Conservation (phyloP, 345 rosid genomes). For the Rhodamnia argentea region DNA sequence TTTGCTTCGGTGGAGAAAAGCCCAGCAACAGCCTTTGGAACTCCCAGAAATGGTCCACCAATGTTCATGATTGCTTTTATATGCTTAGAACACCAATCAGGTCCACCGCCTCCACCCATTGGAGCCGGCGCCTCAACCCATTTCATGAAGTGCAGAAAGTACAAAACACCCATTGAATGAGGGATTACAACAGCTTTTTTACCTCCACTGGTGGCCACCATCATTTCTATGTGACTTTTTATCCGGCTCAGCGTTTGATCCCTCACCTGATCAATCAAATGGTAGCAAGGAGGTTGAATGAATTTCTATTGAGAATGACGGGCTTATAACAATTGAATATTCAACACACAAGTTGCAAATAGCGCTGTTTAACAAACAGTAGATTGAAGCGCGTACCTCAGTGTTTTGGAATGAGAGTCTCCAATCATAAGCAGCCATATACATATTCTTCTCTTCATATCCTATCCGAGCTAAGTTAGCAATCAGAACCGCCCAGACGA, state of each 20-base stretch:
- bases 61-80: conserved; percentile 90
- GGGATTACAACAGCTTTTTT: conserved; percentile 84
- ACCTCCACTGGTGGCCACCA: conserved; percentile 81
- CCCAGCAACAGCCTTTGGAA: conserved; percentile 81
- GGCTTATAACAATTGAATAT: not conserved
- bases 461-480: conserved; percentile 93
- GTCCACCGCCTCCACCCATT: conserved; percentile 95
- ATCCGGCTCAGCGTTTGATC: conserved; percentile 81
- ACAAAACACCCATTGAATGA: conserved; percentile 95
- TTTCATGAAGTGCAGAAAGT: conserved; percentile 93
- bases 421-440: conserved; percentile 99
- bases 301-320: not conserved
- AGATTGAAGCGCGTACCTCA: conserved; percentile 31
- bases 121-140: conserved; percentile 99
- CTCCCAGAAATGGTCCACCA: conserved; percentile 93
- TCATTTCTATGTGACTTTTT: conserved; percentile 70
- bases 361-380: not conserved
- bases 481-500: conserved; percentile 96
- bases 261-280: conserved; percentile 44
- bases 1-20: conserved; percentile 94
- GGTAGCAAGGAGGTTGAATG: not conserved
- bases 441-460: conserved; percentile 93
- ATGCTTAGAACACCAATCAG: conserved; percentile 91
- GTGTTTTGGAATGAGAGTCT: conserved; percentile 92
- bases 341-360: not conserved